Base-by-base conservation (phyloP, 352 stramenopile species). In the Phytophthora palmivora region DNA sequence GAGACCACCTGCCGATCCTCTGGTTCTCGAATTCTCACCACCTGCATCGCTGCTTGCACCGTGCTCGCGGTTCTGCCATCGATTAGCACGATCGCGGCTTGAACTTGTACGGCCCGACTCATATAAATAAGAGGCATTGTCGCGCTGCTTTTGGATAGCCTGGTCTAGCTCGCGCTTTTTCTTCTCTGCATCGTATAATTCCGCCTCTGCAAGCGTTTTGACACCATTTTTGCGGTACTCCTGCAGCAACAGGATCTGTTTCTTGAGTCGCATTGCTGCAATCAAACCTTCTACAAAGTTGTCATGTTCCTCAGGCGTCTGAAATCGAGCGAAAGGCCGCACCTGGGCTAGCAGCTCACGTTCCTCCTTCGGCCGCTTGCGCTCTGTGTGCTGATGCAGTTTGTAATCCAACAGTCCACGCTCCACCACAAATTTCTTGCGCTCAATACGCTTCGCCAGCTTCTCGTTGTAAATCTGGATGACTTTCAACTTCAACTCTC, bases 381-480 rank as follows among this genome's bases (percentile, higher is more conserved):
- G 81, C 59, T 98, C 92, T 15, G 88, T 85, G 55, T 96, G 79
- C 55, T 98, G 88, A 56, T 98, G 94, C 57, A 76, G 87, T 58
- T 97, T 97, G 69, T 98, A 98, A 69, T 99, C 92, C 18, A 98
- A 63, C 16, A 98, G 57, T 6, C 91, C 87, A 2, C 88, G 87
- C 58, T 97, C 88, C 19, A 97, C 77, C 8, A 98, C 89, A 72
- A 98, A 97, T 49, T 92, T 82, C 60, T 97, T 98, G 38, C 92
- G 79, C 5, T 90, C 86, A 58, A 97, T 94, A 42, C 97, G 81
- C 59, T 99, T 97, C 41, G 95, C 84, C 19, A 99, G 78, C 59
- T 98, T 98, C 33, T 84, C 66, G 70, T 99, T 99, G 87, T 99
- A 99, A 45, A 98, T 98, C 60, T 91, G 76, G 45, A 99, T 91